phyloP scores from a whole-genome alignment of 2,329 filamentous ascomycete species.

The Penicillium sp. region DNA sequence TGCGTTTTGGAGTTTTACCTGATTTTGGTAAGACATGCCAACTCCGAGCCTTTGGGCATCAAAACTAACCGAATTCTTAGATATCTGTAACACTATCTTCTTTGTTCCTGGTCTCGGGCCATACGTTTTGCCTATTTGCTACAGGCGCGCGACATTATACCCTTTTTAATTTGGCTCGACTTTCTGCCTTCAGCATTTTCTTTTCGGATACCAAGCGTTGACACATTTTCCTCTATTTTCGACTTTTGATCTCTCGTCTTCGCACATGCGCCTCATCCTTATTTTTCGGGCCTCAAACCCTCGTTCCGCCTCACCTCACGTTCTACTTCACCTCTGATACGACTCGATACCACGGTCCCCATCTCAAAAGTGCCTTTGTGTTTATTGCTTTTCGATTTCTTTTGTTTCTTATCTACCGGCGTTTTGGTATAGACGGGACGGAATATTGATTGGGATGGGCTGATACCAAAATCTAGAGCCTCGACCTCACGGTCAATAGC shows the following conservation, averaged over 20 bases:
- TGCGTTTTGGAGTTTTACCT: slow-evolving; percentile 24
- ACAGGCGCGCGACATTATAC: slow-evolving; percentile 27
- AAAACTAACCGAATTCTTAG: slow-evolving; percentile 22
- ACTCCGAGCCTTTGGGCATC: slow-evolving; percentile 19
- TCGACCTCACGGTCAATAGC: slow-evolving; percentile 39
- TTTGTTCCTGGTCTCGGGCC: slow-evolving; percentile 16
- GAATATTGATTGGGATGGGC: slow-evolving; percentile 35
- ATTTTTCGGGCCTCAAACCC: slow-evolving; percentile 15
- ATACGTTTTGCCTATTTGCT: slow-evolving; percentile 17
- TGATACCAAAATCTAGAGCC: slow-evolving; percentile 42
- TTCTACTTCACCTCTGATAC: slow-evolving; percentile 9
- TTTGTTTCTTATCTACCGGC: slow-evolving; percentile 27
- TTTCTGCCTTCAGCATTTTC: slow-evolving; percentile 21
- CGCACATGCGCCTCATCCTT: slow-evolving; percentile 10
- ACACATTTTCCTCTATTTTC: slow-evolving; percentile 13
- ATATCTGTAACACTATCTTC: slow-evolving; percentile 33
- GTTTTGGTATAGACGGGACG: slow-evolving; percentile 41
- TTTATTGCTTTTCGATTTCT: slow-evolving; percentile 11
- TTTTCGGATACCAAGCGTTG: slow-evolving; percentile 27
- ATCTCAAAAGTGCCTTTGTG: slow-evolving; percentile 23
- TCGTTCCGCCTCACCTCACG: slow-evolving; percentile 4
- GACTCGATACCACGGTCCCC: slow-evolving; percentile 13
- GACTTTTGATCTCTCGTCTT: slow-evolving; percentile 11
- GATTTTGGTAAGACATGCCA: slow-evolving; percentile 27
- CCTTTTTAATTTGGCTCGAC: slow-evolving; percentile 27